These are phyloP conservation scores for Camelina neglecta DNA, from an alignment of 345 rosid species.

Conservation along the genomic window DNA sequence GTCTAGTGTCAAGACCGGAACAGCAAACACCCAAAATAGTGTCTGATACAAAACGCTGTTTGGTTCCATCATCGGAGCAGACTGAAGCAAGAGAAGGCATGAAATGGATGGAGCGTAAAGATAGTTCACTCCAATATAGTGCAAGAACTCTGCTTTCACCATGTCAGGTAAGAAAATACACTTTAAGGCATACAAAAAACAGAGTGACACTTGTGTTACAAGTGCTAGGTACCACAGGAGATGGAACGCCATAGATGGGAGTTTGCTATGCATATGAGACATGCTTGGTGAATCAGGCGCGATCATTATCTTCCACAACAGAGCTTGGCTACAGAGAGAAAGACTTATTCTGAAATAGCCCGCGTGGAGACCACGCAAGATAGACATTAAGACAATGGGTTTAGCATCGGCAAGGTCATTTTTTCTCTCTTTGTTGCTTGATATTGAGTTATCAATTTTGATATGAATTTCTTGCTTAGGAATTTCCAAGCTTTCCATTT, in stretches of 20 bases:
- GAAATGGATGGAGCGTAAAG: slow-evolving; percentile 71
- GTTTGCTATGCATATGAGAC: slow-evolving; percentile 38
- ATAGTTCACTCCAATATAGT: slow-evolving; percentile 68
- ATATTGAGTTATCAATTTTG: slow-evolving; percentile 11
- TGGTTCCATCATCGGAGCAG: slow-evolving; percentile 49
- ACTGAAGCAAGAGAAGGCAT: slow-evolving; percentile 71
- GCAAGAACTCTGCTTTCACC: slow-evolving; percentile 61
- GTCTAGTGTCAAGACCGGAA: slow-evolving; percentile 62
- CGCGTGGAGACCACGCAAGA: slow-evolving; percentile 51
- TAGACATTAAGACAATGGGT: slow-evolving; percentile 35
- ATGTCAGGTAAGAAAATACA: slow-evolving; percentile 48
- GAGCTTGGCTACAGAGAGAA: slow-evolving; percentile 59
- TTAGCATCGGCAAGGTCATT: slow-evolving; percentile 23
- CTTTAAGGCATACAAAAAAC: slow-evolving; percentile 47
- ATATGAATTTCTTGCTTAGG: slow-evolving; percentile 38
- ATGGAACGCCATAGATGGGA: slow-evolving; percentile 51
- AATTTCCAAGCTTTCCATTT: slow-evolving; percentile 32
- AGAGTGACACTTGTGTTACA: slow-evolving; percentile 46
- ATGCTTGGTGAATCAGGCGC: slow-evolving; percentile 35
- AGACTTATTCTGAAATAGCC: slow-evolving; percentile 64
- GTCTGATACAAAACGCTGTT: slow-evolving; percentile 11
- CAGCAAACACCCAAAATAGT: slow-evolving; percentile 52
- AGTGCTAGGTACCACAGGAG: slow-evolving; percentile 56
- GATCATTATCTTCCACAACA: slow-evolving; percentile 58
- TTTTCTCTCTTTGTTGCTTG: slow-evolving; percentile 24